Base-by-base conservation (phyloP, 148 eudicot species). In the Dianthus caryophyllus region DNA sequence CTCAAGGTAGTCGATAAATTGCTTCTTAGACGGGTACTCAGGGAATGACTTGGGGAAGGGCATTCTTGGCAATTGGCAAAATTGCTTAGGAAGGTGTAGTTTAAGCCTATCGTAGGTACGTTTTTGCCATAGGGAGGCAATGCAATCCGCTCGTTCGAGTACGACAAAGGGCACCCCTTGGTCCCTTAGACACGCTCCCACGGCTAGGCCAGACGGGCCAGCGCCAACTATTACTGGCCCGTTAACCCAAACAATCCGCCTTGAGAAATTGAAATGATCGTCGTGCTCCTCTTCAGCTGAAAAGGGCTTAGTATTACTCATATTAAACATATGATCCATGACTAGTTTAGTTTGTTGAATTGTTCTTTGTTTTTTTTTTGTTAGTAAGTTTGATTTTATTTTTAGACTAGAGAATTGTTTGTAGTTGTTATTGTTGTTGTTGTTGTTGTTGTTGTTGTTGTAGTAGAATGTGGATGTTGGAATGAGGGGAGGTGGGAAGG, bases 171-270 rank as follows among this genome's bases (percentile, higher is more conserved):
- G 98, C 2, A 89, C 87, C 0, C 85, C 91, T 70, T 89, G 83
- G 16, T 87, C 84, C 18, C 69, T 81, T 1, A 92, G 78, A 75
- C 98, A 84, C 9, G 91, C 91, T n/a, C 80, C 91, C 0, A 89
- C 91, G 1, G 98, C 98, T 15, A 92, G 70, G 5, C 98, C 98
- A 6, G 98, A 89, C 0, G 96, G 94, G 1, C 98, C 96, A 1
- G 96, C 98, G 0, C 98, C 96, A 17, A 89, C 89, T 6, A 92
- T 85, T 4, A 92, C 89, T 39, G 98, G 94, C 3, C 98, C 98
- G 43, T 89, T 85, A 1, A 92, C 96, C 91, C 86, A 87, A 14
- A 89, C 80, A 39, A 79, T 79, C 5, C 89, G 76, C 0, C 82
- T 68, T 0, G 77, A 67, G 51, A 78, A n/a, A 63, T 15, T 64